phyloP scores from a whole-genome alignment of 768 basidiomycete genomes.

The Kockovaella imperatae region DNA sequence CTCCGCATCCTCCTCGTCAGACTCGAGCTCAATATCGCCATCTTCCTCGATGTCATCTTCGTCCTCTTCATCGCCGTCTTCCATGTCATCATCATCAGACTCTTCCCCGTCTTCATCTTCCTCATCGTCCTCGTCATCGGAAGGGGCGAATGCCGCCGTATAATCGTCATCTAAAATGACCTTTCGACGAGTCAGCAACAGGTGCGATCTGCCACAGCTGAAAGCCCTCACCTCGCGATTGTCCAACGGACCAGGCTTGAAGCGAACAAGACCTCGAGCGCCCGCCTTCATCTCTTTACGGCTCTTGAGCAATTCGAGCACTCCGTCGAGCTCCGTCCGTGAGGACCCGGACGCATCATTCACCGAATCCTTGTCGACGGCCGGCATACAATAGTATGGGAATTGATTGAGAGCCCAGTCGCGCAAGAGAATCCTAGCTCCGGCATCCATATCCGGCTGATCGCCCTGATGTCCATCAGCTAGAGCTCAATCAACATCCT shows the following conservation, averaged over 20 bases:
- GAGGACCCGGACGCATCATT: constrained; percentile 40
- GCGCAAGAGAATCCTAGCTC: constrained; percentile 68
- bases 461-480: constrained; percentile 53
- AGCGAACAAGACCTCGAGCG: constrained; percentile 55
- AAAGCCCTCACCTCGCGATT: constrained; percentile 47
- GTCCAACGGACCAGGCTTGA: constrained; percentile 48
- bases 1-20: constrained; percentile 19
- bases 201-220: constrained; percentile 24
- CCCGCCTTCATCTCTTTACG: constrained; percentile 64
- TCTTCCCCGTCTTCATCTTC: constrained; percentile 17
- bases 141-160: constrained; percentile 46
- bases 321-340: constrained; percentile 49
- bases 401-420: constrained; percentile 77
- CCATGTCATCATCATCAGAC: constrained; percentile 32
- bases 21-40: constrained; percentile 39
- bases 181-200: constrained; percentile 36
- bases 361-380: constrained; percentile 22
- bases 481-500: constrained; percentile 1
- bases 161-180: constrained; percentile 48
- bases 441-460: constrained; percentile 61
- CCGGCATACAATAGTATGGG: constrained; percentile 62
- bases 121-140: constrained; percentile 42
- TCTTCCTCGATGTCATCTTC: constrained; percentile 46
- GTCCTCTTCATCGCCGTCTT: constrained; percentile 47
- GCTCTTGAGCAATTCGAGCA: constrained; percentile 51